Evolutionary conservation across 139 green algal species (phyloP).

Genomic region (Chlorella sp.): DNA sequence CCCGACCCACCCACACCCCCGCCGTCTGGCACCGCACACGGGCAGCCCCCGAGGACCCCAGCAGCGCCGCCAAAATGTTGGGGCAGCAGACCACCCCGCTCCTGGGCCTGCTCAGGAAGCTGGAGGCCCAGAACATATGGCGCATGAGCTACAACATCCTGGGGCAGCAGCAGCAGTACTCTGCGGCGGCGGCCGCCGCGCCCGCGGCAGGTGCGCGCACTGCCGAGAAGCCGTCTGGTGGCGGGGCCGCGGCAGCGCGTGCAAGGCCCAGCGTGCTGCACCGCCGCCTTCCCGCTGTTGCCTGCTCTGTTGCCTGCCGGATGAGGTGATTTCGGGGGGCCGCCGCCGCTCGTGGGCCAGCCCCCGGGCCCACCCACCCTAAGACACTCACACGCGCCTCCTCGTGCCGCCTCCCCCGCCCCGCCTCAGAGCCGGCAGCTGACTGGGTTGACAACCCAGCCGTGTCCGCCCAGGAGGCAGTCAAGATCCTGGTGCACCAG

Average conservation of each 20-base stretch:
- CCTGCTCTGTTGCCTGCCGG: background rate
- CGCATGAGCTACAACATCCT: slow-evolving; percentile 34
- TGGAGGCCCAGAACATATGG: slow-evolving; percentile 52
- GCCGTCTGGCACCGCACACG: too few species aligned
- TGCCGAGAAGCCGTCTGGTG: background rate
- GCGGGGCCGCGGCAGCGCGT: background rate
- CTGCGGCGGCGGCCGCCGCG: background rate
- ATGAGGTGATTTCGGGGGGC: too few species aligned
- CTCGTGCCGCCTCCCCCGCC: too few species aligned
- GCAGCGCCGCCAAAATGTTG: background rate
- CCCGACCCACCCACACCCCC: too few species aligned
- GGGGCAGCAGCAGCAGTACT: slow-evolving; percentile 15
- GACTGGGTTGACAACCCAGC: slow-evolving; percentile 43
- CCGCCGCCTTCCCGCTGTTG: background rate
- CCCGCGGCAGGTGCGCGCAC: background rate
- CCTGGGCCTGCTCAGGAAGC: slow-evolving; percentile 32
- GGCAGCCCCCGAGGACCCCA: too few species aligned
- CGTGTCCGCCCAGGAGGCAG: slow-evolving; percentile 39
- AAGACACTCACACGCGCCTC: too few species aligned
- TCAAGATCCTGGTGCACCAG: slow-evolving; percentile 46
- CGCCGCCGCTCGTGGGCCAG: too few species aligned
- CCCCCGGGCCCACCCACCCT: too few species aligned
- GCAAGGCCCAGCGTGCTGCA: background rate
- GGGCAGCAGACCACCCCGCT: slow-evolving; percentile 26
- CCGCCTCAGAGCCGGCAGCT: background rate